Conservation (phyloP, 2,329 filamentous ascomycete species). For the Penicillium sp. region DNA sequence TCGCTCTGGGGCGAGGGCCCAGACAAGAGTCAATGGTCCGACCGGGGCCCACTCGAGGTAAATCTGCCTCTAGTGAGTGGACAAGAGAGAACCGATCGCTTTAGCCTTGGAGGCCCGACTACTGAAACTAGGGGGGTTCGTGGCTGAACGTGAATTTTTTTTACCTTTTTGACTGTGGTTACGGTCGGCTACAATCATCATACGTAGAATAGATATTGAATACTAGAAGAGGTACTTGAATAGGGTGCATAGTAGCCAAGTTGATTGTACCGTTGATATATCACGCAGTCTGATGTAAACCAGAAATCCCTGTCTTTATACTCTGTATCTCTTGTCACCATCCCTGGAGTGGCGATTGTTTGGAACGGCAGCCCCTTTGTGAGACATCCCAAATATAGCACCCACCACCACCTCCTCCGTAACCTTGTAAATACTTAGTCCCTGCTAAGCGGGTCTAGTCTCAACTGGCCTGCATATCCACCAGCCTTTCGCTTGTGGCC, state of each 20-base stretch:
- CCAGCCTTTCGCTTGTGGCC: constrained; percentile 5
- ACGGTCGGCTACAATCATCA: not conserved
- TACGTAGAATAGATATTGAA: not conserved
- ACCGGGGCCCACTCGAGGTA: constrained; percentile 6
- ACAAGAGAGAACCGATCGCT: constrained; percentile 13
- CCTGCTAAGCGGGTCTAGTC: not conserved
- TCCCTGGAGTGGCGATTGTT: constrained; percentile 9
- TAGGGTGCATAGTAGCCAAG: not conserved
- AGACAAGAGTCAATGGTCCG: not conserved
- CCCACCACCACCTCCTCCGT: not conserved
- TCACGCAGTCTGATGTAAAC: not conserved
- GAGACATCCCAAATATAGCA: constrained; percentile 34
- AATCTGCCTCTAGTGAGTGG: constrained; percentile 14
- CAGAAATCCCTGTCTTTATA: not conserved
- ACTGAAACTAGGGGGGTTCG: constrained; percentile 31
- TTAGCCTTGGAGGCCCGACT: constrained; percentile 9
- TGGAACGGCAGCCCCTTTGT: constrained; percentile 15
- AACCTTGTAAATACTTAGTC: constrained; percentile 1
- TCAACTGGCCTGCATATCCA: constrained; percentile 5
- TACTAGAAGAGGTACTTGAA: not conserved
- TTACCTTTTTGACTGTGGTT: not conserved
- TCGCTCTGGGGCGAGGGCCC: not conserved
- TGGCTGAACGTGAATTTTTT: constrained; percentile 20
- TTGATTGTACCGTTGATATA: not conserved
- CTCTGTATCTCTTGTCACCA: not conserved